Evolutionary conservation across 306 rosid species (phyloP).

Genomic region (Quercus ilex): DNA sequence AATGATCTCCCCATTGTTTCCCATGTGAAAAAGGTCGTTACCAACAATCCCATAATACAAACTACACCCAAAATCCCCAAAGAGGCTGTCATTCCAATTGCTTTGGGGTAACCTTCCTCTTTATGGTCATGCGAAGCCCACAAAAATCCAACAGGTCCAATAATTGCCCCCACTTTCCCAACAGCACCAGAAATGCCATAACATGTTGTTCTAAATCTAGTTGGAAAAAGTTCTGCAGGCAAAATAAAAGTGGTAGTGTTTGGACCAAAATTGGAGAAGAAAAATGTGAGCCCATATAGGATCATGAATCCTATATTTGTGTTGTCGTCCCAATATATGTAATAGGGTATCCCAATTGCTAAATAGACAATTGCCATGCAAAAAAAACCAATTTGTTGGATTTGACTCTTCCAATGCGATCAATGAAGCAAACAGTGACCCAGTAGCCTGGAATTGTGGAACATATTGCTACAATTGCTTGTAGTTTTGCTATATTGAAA

Average conservation of each 20-base stretch:
- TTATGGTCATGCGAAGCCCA: constrained; percentile 35
- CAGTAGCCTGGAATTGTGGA: constrained; percentile 79
- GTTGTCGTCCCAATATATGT: constrained; percentile 19
- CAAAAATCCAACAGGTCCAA: constrained; percentile 60
- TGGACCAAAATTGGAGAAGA: constrained; percentile 78
- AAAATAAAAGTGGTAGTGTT: constrained; percentile 74
- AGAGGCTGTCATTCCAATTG: constrained; percentile 38
- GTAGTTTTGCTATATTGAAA: constrained; percentile 36
- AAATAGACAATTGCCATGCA: constrained; percentile 51
- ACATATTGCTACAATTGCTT: constrained; percentile 50
- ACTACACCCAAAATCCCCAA: constrained; percentile 55
- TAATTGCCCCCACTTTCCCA: constrained; percentile 65
- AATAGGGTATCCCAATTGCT: constrained; percentile 54
- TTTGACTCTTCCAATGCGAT: constrained; percentile 60
- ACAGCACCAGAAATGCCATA: constrained; percentile 72
- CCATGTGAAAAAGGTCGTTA: constrained; percentile 51
- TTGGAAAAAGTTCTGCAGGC: constrained; percentile 71
- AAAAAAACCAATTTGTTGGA: constrained; percentile 64
- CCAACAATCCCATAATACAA: constrained; percentile 46
- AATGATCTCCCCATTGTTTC: constrained; percentile 65
- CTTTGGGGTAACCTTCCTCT: constrained; percentile 31
- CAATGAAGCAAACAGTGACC: constrained; percentile 62
- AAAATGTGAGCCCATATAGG: constrained; percentile 65
- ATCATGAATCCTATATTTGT: constrained; percentile 31
- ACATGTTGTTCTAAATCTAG: constrained; percentile 68